A percentile compares a stretch with the other conserved stretches of the same genome.
Evolutionary conservation across 116 monocot genomes (phyloP).

Genomic region (Trichopus zeylanicus): DNA sequence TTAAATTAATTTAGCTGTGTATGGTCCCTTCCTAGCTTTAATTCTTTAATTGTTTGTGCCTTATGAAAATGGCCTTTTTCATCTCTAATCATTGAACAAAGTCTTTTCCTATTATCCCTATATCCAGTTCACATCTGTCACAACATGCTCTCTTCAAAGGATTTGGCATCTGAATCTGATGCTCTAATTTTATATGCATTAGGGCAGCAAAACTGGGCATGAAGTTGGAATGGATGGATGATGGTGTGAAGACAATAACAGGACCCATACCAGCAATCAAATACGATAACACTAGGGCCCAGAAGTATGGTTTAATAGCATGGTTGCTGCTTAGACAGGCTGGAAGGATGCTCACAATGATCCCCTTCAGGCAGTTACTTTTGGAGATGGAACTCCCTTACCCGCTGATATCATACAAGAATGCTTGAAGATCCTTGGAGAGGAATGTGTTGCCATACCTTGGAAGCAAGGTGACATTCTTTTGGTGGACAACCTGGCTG

Average conservation of each 20-base stretch:
- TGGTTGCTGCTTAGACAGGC: constrained; percentile 93
- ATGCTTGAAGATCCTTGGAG: constrained; percentile 65
- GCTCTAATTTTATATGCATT: too few species aligned
- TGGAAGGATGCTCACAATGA: constrained; percentile 86
- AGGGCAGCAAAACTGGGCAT: constrained; percentile 66
- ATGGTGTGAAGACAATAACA: constrained; percentile 76
- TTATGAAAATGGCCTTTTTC: too few species aligned
- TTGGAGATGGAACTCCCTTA: constrained; percentile 75
- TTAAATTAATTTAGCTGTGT: too few species aligned
- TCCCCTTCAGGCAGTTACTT: constrained; percentile 66
- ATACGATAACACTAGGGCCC: constrained; percentile 41
- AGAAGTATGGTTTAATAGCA: constrained; percentile 95
- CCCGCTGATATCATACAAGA: constrained; percentile 60
- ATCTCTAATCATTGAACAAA: too few species aligned
- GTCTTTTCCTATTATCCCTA: too few species aligned
- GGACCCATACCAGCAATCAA: constrained; percentile 83
- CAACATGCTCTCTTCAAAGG: too few species aligned
- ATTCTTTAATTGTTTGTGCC: too few species aligned
- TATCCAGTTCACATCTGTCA: too few species aligned
- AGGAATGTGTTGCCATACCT: constrained; percentile 76
- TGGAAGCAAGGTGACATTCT: constrained; percentile 85
- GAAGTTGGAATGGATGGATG: constrained; percentile 97
- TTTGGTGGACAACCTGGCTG: constrained; percentile 79
- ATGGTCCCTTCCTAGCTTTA: too few species aligned
- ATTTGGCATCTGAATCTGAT: too few species aligned